phyloP scores from a whole-genome alignment of 1,284 basidiomycete genomes.

The Sanghuangporus baumii region DNA sequence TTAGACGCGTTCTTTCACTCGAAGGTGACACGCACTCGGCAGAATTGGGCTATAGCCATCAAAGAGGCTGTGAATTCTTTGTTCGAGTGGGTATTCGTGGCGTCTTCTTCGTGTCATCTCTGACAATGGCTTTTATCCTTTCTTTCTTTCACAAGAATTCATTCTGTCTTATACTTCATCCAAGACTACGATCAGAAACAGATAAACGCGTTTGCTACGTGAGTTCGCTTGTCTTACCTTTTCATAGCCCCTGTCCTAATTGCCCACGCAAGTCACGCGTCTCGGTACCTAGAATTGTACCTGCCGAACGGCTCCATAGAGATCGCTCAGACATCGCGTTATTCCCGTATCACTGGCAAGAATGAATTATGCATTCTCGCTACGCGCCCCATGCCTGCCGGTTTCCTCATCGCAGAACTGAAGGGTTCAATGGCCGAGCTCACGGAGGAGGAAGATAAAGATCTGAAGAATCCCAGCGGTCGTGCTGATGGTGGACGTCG shows the following conservation, averaged over 20 bases:
- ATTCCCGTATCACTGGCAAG: constrained; percentile 80
- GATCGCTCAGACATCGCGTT: constrained; percentile 81
- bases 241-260: constrained; percentile 4
- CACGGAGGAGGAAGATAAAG: constrained; percentile 75
- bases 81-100: constrained; percentile 49
- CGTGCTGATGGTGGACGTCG: constrained; percentile 59
- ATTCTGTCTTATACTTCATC: constrained; percentile 68
- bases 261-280: constrained; percentile 57
- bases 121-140: constrained; percentile 18
- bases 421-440: constrained; percentile 86
- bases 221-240: constrained; percentile 33
- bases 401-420: constrained; percentile 71
- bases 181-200: constrained; percentile 68
- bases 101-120: constrained; percentile 19
- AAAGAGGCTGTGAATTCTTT: constrained; percentile 65
- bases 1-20: neutral
- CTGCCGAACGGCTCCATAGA: constrained; percentile 77
- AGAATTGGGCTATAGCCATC: constrained; percentile 13
- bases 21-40: constrained; percentile 9
- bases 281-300: constrained; percentile 81
- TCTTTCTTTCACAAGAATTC: constrained; percentile 41
- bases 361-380: constrained; percentile 88
- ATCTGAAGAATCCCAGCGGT: constrained; percentile 69
- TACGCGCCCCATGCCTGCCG: constrained; percentile 64
- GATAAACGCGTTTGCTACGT: constrained; percentile 86